Evolutionary conservation across 2,329 filamentous ascomycete species (phyloP), one percentile per base, ranked within the genome.

Genomic region (Raffaelea deltoideospora): DNA sequence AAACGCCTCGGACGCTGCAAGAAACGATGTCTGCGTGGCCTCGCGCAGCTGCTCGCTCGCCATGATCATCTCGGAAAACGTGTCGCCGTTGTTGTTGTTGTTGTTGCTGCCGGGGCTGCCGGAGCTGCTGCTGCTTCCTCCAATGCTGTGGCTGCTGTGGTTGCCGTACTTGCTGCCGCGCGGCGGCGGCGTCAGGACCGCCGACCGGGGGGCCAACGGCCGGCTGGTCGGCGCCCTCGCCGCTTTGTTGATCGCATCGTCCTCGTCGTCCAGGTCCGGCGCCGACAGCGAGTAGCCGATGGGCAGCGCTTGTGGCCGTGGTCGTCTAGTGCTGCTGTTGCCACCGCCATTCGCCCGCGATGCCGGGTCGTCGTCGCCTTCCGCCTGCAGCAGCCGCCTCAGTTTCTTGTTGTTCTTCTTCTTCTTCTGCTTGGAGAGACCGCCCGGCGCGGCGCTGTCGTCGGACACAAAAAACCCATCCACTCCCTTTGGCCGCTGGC

Each of bases 381-480:
- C n/a, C n/a, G n/a, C n/a, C n/a, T n/a, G n/a, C n/a, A n/a, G n/a
- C n/a, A n/a, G n/a, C n/a, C n/a, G n/a, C n/a, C n/a, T n/a, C n/a
- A n/a, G 17, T 20, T 20, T 9, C 26, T 32, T 41, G 14, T 33
- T 35, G 2, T 22, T 31, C 20, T 26, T 33, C 13, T 34, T 39
- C 13, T 34, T 39, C 18, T 23, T 37, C 7, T 18, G 5, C 34
- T 22, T 38, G 5, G 5, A 10, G 8, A 11, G 33, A 8, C 20
- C 3, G 9, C 14, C 10, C 10, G 22, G n/a, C 6, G n/a, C 3
- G 2, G 24, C 5, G 3, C 6, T 3, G 10, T 21, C 33, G 5
- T 73, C 66, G 0, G 67, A 66, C 28, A 72, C 65, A 18, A 72
- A 75, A 51, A 94, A 94, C 0, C 72, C 85, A 40, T 95, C 85